These are phyloP conservation scores for Phytophthora pinifolia DNA, from an alignment of 352 stramenopile species.

Conservation along the genomic window DNA sequence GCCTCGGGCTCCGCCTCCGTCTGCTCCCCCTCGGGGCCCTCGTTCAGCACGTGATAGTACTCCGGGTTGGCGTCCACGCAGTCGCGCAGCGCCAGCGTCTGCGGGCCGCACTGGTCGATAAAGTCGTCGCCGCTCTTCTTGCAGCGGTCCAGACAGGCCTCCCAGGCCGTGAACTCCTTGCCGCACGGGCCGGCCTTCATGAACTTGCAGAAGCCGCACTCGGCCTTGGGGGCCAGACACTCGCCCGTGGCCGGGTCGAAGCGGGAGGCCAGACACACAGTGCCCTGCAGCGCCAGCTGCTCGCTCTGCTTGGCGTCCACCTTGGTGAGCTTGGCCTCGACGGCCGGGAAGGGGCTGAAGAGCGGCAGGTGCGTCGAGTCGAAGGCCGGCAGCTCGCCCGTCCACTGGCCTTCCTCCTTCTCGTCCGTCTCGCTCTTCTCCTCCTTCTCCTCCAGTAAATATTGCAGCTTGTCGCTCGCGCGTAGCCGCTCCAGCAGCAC, in stretches of 20 bases:
- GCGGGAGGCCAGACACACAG: conserved; percentile 62
- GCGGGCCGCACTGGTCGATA: conserved; percentile 71
- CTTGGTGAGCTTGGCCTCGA: conserved; percentile 37
- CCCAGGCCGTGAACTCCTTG: conserved; percentile 77
- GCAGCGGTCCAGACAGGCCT: conserved; percentile 76
- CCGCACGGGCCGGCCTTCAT: conserved; percentile 89
- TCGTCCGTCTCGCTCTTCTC: conserved; percentile 8
- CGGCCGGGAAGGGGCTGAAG: conserved; percentile 78
- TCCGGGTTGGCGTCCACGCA: conserved; percentile 88
- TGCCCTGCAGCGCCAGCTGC: conserved; percentile 49
- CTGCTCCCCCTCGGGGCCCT: conserved; percentile 46
- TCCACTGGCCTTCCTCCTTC: conserved; percentile 37
- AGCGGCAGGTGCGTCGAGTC: conserved; percentile 71
- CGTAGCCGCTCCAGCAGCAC: conserved; percentile 79
- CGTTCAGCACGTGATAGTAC: conserved; percentile 87
- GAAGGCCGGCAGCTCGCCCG: conserved; percentile 66
- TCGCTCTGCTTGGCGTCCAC: conserved; percentile 23
- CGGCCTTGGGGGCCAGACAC: conserved; percentile 67
- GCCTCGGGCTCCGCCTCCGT: conserved; percentile 9
- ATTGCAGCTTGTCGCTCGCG: conserved; percentile 56
- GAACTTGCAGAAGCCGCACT: conserved; percentile 91
- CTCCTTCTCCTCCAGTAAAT: conserved; percentile 44
- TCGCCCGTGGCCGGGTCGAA: conserved; percentile 56
- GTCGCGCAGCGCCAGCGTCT: conserved; percentile 79
- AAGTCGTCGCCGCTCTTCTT: conserved; percentile 78